phyloP scores from a whole-genome alignment of 139 green algal genomes.

The Coelastrella sp. region DNA sequence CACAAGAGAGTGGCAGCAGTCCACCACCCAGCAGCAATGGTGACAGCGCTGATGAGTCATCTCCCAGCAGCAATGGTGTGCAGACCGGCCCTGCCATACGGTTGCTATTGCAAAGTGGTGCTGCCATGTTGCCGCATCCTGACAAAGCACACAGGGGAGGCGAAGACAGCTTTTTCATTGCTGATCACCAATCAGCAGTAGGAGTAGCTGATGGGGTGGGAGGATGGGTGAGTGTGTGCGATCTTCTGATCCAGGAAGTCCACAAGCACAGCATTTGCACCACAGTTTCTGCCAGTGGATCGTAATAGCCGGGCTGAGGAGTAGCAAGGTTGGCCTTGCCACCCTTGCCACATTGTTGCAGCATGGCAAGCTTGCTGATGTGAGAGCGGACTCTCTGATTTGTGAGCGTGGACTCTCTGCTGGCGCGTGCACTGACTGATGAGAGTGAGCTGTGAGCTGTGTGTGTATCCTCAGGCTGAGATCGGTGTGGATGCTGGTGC shows the following conservation, averaged over 20 bases:
- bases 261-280: too few species aligned
- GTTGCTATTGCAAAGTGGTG: constrained; percentile 68
- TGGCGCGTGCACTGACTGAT: too few species aligned
- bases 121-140: constrained; percentile 85
- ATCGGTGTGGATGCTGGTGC: constrained; percentile 85
- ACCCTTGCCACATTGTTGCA: too few species aligned
- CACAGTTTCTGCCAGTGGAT: too few species aligned
- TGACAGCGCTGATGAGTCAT: neutral
- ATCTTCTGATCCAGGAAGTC: too few species aligned
- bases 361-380: too few species aligned
- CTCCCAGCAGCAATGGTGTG: neutral
- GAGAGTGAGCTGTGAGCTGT: too few species aligned
- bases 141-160: constrained; percentile 85
- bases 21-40: neutral
- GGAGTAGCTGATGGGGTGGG: constrained; percentile 92
- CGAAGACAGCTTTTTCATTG: constrained; percentile 90
- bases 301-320: too few species aligned
- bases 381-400: too few species aligned
- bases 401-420: too few species aligned
- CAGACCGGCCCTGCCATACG: constrained; percentile 16
- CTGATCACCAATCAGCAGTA: constrained; percentile 59
- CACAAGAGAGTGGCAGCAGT: neutral
- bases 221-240: constrained; percentile 75
- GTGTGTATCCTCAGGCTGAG: constrained; percentile 57
- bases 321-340: too few species aligned